Conservation (phyloP, 2,329 filamentous ascomycete genomes). For the Sporothrix brasiliensis region DNA sequence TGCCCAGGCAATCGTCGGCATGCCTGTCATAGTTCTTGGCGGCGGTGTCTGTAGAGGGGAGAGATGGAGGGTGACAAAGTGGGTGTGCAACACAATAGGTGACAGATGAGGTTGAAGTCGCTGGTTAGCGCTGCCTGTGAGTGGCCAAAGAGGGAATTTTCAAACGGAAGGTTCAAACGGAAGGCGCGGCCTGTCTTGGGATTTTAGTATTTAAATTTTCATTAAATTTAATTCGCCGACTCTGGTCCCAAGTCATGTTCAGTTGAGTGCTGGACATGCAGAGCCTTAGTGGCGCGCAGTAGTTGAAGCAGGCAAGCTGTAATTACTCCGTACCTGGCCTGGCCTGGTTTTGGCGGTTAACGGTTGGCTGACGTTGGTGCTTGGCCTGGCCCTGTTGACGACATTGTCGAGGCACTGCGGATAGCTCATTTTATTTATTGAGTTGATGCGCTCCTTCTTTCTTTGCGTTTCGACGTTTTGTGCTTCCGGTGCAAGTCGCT, state of each 20-base stretch:
- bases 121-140: constrained; percentile 27
- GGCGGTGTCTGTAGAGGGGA: constrained; percentile 4
- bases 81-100: neutral
- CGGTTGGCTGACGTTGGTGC: neutral
- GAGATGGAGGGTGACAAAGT: neutral
- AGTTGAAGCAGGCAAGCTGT: neutral
- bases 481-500: neutral
- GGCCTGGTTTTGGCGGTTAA: neutral
- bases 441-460: neutral
- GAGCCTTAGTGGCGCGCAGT: neutral
- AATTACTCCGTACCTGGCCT: too few relatives aligned
- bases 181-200: constrained; percentile 22
- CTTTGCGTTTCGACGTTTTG: neutral
- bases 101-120: constrained; percentile 25
- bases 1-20: constrained; percentile 33
- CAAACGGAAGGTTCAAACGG: constrained; percentile 28
- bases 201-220: constrained; percentile 14
- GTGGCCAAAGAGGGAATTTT: constrained; percentile 29
- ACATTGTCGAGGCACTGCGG: too few relatives aligned
- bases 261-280: neutral
- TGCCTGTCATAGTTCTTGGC: constrained; percentile 33
- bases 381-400: constrained; percentile 8
- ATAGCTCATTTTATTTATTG: too few relatives aligned
- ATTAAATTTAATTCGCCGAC: constrained; percentile 10
- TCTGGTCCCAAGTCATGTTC: neutral